Base-by-base conservation (phyloP, 2,329 filamentous ascomycete species). In the Dactylellina sp. region DNA sequence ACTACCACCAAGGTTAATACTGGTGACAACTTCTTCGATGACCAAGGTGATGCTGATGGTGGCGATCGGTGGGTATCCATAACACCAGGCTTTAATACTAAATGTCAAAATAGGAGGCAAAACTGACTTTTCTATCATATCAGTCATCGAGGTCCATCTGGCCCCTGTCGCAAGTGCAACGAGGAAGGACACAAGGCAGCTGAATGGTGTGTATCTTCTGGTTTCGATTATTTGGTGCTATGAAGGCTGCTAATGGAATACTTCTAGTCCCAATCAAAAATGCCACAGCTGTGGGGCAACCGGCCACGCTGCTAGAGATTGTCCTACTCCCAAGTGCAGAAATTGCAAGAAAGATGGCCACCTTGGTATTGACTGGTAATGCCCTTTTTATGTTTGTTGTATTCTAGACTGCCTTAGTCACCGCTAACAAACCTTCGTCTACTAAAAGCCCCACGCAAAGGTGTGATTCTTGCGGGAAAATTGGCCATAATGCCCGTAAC, bases 81-180 rank as follows among this genome's bases (percentile, higher is more conserved):
- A n/a, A 12, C 25, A 39, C 24, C 22, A 22, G 25, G 16, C 50
- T 24, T 40, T 32, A 22, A 22, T 20, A 37, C 22, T 16, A 18
- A 14, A 2, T 5, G 7, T 55, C 32, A 2, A 16, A 9, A 7
- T 49, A 25, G 22, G 50, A 11, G 1, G 14, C 9, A 11, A 1
- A 25, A 20, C 2, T 24, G 5, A 20, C 9, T 32, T 32, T 9
- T 5, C 28, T 32, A 32, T 32, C 9, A 32, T 16, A 37, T 2
- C 14, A 40, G 4, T 49, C 16, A 18, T 24, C 55, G 63, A 55
- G 63, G 53, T 3, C 18, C 56, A n/a, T 7, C 42, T 22, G 63
- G 62, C 12, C 22, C 57, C 76, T 86, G 85, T 80, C 82, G 84
- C 78, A 91, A 90, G 81, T 91, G 89, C 76, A 87, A 87, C 16